Base-by-base conservation (phyloP, 192 early-diverging fungal genomes). In the Podila verticillata region DNA sequence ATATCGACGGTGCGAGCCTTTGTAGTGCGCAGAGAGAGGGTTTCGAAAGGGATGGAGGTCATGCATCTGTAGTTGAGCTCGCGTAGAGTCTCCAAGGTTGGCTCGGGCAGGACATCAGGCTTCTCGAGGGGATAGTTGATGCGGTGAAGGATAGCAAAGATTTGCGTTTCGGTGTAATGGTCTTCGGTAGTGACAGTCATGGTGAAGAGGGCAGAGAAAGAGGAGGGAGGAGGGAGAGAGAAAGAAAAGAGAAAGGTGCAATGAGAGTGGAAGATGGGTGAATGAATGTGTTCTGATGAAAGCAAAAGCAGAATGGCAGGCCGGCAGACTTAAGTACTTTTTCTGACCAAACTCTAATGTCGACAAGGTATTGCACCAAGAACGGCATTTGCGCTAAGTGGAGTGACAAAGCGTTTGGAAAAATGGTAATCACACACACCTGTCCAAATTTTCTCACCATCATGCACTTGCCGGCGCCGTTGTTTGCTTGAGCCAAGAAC, bases 11-110 rank as follows among this genome's bases (percentile, higher is more conserved):
- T 34, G 10, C 65, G 64, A 20, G 64, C 4, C 19, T 51, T 26
- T 2, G 72, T 74, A 26, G 35, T 61, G 3, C 72, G 72, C 19
- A 74, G 57, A 17, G 57, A 17, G 24, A 74, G 65, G 9, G 65
- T 66, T 28, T 74, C 72, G 57, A 74, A 74, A n/a, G 72, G 65
- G 58, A 74, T 57, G 17, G 72, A 56, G 13, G 59, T 67, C 19
- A 74, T 48, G 48, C 65, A 62, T 12, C 59, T 64, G 35, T 61
- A 67, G 20, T 74, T 29, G 48, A 74, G 65, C 51, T 67, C 59
- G 5, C 48, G 72, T 6, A 74, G 65, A 1, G 72, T 74, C 20
- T 66, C 59, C 29, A 67, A 32, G 6, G 72, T 74, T 0, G 72
- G 72, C 29, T 49, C 48, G 12, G 72, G 72, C 6, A 74, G 20